Evolutionary conservation across 2,329 filamentous ascomycete species (phyloP), one percentile per base, ranked within the genome.

Genomic region (Cladobotryum mycophilum): DNA sequence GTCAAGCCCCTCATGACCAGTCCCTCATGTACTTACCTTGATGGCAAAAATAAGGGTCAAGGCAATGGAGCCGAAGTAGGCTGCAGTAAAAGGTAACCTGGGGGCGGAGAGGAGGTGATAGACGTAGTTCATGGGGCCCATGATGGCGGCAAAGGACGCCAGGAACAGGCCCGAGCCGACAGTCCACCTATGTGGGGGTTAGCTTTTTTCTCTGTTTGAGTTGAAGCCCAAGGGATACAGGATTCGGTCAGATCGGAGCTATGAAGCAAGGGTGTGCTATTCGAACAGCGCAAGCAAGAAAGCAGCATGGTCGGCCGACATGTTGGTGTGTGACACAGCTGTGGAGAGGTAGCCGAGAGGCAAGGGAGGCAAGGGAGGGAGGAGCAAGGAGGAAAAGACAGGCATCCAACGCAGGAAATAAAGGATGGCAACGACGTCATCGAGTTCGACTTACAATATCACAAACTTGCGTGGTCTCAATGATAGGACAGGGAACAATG

Each of bases 41-140:
- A 96, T 75, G 50, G 91, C 86, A 70, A 96, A 96, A 70, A 92
- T 95, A 22, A 97, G 77, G 11, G 93, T 97, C 64, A 97, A 72
- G 42, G 76, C 80, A 63, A 97, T 96, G 55, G 89, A 93, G 47
- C 91, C 90, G 74, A 97, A 96, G 75, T 97, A 97, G 54, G 89
- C 88, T 41, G 86, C 87, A 30, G 92, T 96, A 67, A 97, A 97
- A 3, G 93, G 93, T 55, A 97, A 74, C 60, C 93, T 83, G 61
- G 89, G 79, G 48, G 85, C 82, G 51, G 92, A 97, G 51, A 90
- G 73, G 57, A 97, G 80, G 71, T 99, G 93, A 62, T 84, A 84
- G 54, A 84, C 69, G 69, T 97, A 99, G 60, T 83, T 78, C 72
- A 84, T 77, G 35, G 89, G 91, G 49, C 93, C 93, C 88, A 96